Base-by-base conservation (phyloP, 2,329 filamentous ascomycete species). In the Clonostachys rosea region DNA sequence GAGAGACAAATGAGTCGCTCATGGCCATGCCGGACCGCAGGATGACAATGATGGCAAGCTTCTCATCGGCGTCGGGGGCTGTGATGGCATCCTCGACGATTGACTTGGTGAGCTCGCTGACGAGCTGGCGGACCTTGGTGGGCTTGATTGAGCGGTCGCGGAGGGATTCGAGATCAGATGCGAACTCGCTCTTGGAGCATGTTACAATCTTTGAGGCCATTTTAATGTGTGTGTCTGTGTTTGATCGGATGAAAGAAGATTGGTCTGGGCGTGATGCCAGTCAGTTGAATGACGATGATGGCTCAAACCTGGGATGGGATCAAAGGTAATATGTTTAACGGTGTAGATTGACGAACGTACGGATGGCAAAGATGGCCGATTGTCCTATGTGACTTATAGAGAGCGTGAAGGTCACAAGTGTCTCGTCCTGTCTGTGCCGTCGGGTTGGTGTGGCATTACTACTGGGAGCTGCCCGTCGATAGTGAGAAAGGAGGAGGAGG, bases 21-120 rank as follows among this genome's bases (percentile, higher is more conserved):
- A 70, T 70, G 33, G 61, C 56, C 6, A 70, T 49, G 2, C 66
- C 66, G 5, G 66, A 68, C 12, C 67, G 65, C 33, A 67, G 53
- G 34, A 67, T 55, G 40, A 64, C 58, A 17, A 65, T 53, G 10
- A 65, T 47, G n/a, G 62, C 63, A 30, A 65, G 48, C 17, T 54
- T 57, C 44, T 59, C 55, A 40, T 58, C 58, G 4, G 50, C 44
- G 3, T 41, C 34, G 7, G 50, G 49, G 16, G 45, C 37, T 20
- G 50, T 50, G 18, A 57, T 46, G 18, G 54, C 54, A 20, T 50
- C 37, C 35, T 56, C 53, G 41, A 56, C 51, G 10, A 65, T 47
- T 6, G 54, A 49, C 7, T 50, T 42, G 14, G 62, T 58, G 43
- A 62, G 43, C 40, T 54, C 43, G 17, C 52, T 42, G 24, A 57